Base-by-base conservation (phyloP, 768 basidiomycete species). In the Xerocomus potaroensis region DNA sequence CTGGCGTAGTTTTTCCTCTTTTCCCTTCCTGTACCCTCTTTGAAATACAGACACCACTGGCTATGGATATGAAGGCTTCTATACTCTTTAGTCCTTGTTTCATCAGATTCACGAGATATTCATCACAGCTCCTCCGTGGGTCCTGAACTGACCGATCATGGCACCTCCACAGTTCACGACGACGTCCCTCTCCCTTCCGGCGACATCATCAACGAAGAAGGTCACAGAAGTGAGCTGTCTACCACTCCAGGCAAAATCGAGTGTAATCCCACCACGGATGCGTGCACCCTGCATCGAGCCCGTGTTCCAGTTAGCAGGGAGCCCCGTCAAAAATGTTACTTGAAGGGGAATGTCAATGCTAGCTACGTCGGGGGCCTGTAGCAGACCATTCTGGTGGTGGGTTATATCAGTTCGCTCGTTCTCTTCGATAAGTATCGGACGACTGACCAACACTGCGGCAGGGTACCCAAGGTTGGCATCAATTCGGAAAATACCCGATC, bases 401-500 rank as follows among this genome's bases (percentile, higher is more conserved):
- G 9, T 33, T 23, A 26, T n/a, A 47, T 77, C 67, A 75, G 53
- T 41, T 12, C 14, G 27, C 22, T 34, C 23, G 6, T 19, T 24
- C n/a, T 19, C 18, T 11, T 22, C 19, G 7, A n/a, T 26, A 16
- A 18, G 15, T 15, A 33, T 31, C 12, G 15, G 32, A 24, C 5
- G 30, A 64, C 73, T 39, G 40, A 86, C 85, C 66, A 88, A 66
- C 31, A 88, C 60, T 7, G 81, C 84, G 16, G 75, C 83, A 4
- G 86, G 76, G 54, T 75, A 83, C 10, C 77, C 86, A 27, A 87
- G 65, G 60, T 89, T 89, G 11, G 85, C 87, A 56, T 89, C 86
- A 26, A 87, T 87, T 59, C 88, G 86, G 74, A 89, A 84, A 30
- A 86, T 74, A 3, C 75, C 72, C 43, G 73, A 65, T 3, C 71